Percentiles rank a stretch among this genome's conserved stretches.
Evolutionary conservation across 176 grass and related monocot genomes (phyloP).

Genomic region (Bolboschoenus planiculmis): DNA sequence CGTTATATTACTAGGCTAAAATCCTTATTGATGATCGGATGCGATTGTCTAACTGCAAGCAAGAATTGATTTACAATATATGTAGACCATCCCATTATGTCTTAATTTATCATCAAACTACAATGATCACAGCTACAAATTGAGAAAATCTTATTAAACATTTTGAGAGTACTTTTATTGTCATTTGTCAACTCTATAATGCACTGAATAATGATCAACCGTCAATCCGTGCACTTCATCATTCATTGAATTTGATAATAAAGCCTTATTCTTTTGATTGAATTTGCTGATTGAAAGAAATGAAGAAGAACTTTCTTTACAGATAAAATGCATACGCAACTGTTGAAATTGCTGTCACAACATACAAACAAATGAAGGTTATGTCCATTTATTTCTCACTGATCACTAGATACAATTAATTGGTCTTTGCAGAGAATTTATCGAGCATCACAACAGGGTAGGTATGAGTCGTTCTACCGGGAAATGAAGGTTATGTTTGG

Average conservation of each 20-base stretch:
- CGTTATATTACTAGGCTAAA: neutral
- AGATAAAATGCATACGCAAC: neutral
- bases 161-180: neutral
- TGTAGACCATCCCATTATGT: neutral
- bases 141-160: neutral
- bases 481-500: slow-evolving; percentile 96
- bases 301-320: neutral
- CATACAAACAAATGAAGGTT: neutral
- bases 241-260: neutral
- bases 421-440: slow-evolving; percentile 18
- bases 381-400: neutral
- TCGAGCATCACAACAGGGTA: slow-evolving; percentile 55
- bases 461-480: slow-evolving; percentile 67
- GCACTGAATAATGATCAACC: neutral
- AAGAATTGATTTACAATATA: neutral
- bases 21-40: neutral
- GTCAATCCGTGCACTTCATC: neutral
- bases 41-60: neutral
- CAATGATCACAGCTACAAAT: neutral
- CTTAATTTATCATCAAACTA: neutral
- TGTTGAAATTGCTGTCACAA: neutral
- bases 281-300: neutral
- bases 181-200: neutral
- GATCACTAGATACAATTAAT: neutral
- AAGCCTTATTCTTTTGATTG: neutral